phyloP scores from a whole-genome alignment of 83 land plant species.

The Picea abies region DNA sequence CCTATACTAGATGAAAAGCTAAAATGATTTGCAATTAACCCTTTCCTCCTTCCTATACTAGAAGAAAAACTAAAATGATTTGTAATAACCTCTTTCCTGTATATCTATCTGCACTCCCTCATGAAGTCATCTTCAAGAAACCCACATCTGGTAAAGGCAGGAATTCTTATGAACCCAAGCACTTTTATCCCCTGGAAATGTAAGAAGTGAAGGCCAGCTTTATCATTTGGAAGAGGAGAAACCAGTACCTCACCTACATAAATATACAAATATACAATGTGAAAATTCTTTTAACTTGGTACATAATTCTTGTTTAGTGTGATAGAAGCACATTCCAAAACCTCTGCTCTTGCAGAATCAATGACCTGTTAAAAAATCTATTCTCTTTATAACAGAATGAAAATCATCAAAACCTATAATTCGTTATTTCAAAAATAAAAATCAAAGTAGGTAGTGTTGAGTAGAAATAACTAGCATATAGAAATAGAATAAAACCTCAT shows the following conservation, averaged over 20 bases:
- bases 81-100: constrained; percentile 42
- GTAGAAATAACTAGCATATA: too few species aligned
- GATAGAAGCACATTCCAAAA: constrained; percentile 83
- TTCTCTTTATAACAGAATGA: too few species aligned
- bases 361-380: constrained; percentile 44
- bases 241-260: neutral
- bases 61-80: too few species aligned
- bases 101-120: constrained; percentile 54
- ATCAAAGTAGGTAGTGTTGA: too few species aligned
- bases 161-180: constrained; percentile 79
- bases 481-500: too few species aligned
- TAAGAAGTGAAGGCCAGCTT: neutral
- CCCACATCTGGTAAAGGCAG: constrained; percentile 90
- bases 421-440: too few species aligned
- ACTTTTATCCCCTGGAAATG: constrained; percentile 78
- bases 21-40: too few species aligned
- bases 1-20: too few species aligned
- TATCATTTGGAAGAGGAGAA: neutral
- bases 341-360: constrained; percentile 91
- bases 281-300: constrained; percentile 49
- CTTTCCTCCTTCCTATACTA: too few species aligned
- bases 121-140: constrained; percentile 67
- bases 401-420: too few species aligned
- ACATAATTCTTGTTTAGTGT: constrained; percentile 93
- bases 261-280: neutral